Conservation (phyloP, 208 protist genomes). For the Wallacemonas rigidus region DNA sequence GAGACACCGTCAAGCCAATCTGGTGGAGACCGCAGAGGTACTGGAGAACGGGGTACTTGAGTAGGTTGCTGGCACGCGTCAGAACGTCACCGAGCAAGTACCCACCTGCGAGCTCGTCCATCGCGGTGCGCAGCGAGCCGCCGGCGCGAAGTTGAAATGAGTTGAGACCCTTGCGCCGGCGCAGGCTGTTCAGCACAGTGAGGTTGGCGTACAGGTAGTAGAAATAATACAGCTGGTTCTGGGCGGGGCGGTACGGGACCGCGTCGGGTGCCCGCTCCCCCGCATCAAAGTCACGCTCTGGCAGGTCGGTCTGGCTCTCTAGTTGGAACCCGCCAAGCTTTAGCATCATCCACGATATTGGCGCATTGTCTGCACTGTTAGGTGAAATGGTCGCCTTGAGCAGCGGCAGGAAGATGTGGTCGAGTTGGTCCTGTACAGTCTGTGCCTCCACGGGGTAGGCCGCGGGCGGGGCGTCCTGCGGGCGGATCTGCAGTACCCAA, state of each 20-base stretch:
- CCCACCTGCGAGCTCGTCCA: constrained; percentile 92
- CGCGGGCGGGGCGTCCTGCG: constrained; percentile 61
- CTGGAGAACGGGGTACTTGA: constrained; percentile 95
- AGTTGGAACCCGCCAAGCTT: constrained; percentile 78
- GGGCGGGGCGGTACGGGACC: constrained; percentile 81
- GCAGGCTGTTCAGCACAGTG: constrained; percentile 93
- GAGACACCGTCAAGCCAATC: constrained; percentile 96
- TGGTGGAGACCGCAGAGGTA: constrained; percentile 97
- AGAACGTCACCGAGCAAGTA: constrained; percentile 96
- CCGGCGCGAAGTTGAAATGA: constrained; percentile 93
- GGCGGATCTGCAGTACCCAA: constrained; percentile 95
- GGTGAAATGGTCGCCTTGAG: constrained; percentile 96
- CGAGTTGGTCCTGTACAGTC: constrained; percentile 95
- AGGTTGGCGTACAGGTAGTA: constrained; percentile 99
- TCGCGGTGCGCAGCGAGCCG: constrained; percentile 77
- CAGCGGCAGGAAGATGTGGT: constrained; percentile 97
- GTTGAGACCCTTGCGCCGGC: constrained; percentile 69
- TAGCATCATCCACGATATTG: constrained; percentile 91
- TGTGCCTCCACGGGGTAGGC: constrained; percentile 45
- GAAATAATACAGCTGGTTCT: constrained; percentile 96
- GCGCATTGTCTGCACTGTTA: constrained; percentile 67
- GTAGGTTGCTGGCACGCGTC: constrained; percentile 95
- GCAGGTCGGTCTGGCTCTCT: constrained; percentile 71
- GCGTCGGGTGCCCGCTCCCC: constrained; percentile 41
- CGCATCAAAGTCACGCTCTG: constrained; percentile 67